These are phyloP conservation scores for Dactylonectria estremocensis DNA, from an alignment of 2,329 filamentous ascomycete genomes.

Conservation along the genomic window DNA sequence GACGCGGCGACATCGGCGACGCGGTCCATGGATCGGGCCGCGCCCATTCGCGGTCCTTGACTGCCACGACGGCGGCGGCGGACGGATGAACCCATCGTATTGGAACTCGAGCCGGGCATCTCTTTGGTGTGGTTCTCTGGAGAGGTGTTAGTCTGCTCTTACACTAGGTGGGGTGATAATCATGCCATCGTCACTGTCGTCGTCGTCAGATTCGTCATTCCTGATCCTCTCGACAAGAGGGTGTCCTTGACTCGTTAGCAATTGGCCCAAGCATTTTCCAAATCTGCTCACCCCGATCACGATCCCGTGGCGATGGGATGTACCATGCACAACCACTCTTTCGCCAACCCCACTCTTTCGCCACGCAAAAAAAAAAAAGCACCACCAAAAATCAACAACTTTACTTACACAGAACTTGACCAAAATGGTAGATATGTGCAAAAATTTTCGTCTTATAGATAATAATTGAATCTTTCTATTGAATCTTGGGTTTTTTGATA, in stretches of 20 bases:
- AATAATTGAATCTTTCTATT: no score
- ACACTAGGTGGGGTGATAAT: neutral
- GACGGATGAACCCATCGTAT: conserved; percentile 28
- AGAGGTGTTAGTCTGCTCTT: conserved; percentile 3
- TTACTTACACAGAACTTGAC: no score
- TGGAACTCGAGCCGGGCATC: conserved; percentile 33
- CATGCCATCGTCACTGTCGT: conserved; percentile 42
- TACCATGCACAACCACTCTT: no score
- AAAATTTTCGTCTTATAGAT: no score
- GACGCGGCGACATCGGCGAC: conserved; percentile 54
- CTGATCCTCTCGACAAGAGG: conserved; percentile 50
- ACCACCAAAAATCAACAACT: no score
- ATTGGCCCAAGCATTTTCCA: neutral
- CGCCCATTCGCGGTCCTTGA: conserved; percentile 47
- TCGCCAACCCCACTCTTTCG: no score
- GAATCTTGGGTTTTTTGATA: no score
- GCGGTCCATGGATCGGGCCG: conserved; percentile 55
- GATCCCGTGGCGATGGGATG: conserved; percentile 52
- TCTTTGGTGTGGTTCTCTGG: conserved; percentile 41
- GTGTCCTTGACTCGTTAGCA: conserved; percentile 39
- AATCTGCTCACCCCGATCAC: conserved; percentile 45
- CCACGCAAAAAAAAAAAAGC: no score
- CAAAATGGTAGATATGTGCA: no score
- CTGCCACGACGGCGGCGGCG: conserved; percentile 45
- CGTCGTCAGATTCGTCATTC: no score